Conservation (phyloP, 768 basidiomycete genomes). For the Lentinula raphanica region DNA sequence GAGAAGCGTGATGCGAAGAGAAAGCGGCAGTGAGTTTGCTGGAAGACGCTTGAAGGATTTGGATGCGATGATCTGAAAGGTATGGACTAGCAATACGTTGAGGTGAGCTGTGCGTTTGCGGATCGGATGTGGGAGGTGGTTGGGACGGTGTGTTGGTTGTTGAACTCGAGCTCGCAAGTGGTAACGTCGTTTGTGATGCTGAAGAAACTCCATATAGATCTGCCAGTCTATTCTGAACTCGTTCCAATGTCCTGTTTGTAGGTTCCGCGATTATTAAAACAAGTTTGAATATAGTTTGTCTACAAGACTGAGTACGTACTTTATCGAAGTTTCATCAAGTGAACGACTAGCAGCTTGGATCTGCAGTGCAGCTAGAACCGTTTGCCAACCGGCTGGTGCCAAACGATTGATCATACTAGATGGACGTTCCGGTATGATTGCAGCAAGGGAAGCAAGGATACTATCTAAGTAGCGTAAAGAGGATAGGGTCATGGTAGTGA, state of each 20-base stretch:
- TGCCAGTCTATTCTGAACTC: slow-evolving; percentile 23
- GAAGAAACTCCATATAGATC: slow-evolving; percentile 20
- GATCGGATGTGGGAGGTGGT: neutral
- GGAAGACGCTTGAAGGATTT: neutral
- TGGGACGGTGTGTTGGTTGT: no score
- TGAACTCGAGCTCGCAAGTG: no score
- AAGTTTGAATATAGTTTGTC: neutral
- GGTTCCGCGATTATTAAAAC: neutral
- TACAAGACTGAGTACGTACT: slow-evolving; percentile 17
- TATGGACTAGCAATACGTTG: neutral
- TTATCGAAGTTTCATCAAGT: slow-evolving; percentile 14
- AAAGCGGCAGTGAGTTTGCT: neutral
- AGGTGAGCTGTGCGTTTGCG: neutral
- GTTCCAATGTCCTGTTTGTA: slow-evolving; percentile 16
- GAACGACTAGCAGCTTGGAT: slow-evolving; percentile 39
- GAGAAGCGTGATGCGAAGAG: neutral
- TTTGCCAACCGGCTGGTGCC: slow-evolving; percentile 57
- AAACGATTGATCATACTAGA: slow-evolving; percentile 63
- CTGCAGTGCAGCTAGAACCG: slow-evolving; percentile 38
- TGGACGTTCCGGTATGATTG: slow-evolving; percentile 49
- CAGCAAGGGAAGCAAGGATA: slow-evolving; percentile 49
- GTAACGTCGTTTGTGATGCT: neutral
- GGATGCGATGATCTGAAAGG: neutral
- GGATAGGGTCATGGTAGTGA: slow-evolving; percentile 36
- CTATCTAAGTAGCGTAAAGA: slow-evolving; percentile 42